A percentile compares a stretch with the other conserved stretches of the same genome.
These are phyloP conservation scores for Mycena pura DNA, from an alignment of 768 basidiomycete genomes.

Conservation along the genomic window DNA sequence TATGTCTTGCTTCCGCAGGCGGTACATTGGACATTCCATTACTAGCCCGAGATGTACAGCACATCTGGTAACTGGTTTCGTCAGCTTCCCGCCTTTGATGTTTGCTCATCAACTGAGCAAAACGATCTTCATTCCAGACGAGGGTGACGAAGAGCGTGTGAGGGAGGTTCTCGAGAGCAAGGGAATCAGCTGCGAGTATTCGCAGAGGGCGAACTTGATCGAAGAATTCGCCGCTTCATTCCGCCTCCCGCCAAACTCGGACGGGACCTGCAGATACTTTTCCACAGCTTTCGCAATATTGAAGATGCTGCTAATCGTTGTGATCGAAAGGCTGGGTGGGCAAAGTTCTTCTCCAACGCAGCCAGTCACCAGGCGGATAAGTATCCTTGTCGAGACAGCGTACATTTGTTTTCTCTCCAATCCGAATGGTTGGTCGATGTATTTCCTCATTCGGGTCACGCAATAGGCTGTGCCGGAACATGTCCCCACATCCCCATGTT, in stretches of 20 bases:
- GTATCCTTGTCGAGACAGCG: slow-evolving; percentile 1
- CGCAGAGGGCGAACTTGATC: not conserved
- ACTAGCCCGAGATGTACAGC: slow-evolving; percentile 17
- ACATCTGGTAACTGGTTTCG: slow-evolving; percentile 14
- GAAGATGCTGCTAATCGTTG: not conserved
- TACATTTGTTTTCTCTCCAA: slow-evolving; percentile 3
- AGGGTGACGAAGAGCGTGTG: slow-evolving; percentile 1
- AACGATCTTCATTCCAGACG: slow-evolving; percentile 16
- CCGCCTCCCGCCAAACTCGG: slow-evolving; percentile 3
- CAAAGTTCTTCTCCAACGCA: not conserved
- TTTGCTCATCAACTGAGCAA: slow-evolving; percentile 12
- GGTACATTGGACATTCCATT: slow-evolving; percentile 5
- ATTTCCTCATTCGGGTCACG: not conserved
- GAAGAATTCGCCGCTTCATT: slow-evolving; percentile 7
- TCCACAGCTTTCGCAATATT: not conserved
- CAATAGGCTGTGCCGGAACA: too few relatives aligned
- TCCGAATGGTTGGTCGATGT: not conserved
- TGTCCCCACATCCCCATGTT: too few relatives aligned
- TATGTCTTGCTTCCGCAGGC: too few relatives aligned
- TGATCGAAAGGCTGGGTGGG: too few relatives aligned
- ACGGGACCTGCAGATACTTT: not conserved
- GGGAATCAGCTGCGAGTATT: slow-evolving; percentile 5
- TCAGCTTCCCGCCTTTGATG: slow-evolving; percentile 8
- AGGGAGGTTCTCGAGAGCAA: slow-evolving; percentile 9
- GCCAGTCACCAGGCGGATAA: not conserved